Conservation (phyloP, 768 basidiomycete genomes). For the Stropharia rugosoannulata region DNA sequence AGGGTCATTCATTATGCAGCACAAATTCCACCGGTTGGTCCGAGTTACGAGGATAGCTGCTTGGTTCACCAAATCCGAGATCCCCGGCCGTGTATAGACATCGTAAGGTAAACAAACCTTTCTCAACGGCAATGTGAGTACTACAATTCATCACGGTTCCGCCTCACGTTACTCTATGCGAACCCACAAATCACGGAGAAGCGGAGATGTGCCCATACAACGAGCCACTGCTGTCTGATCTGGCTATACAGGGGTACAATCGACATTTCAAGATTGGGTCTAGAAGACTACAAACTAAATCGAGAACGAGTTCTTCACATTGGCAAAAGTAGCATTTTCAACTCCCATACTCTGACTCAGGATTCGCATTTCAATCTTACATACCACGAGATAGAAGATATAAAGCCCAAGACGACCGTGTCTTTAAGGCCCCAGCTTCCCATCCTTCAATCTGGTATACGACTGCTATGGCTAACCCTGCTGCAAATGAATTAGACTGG, state of each 20-base stretch:
- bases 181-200: conserved; percentile 1
- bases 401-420: not conserved
- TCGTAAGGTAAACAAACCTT: not conserved
- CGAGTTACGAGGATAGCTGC: conserved; percentile 14
- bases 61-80: conserved; percentile 14
- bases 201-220: not conserved
- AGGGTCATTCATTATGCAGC: too few species aligned
- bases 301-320: not conserved
- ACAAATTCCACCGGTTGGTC: conserved; percentile 4
- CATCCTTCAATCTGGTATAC: not conserved
- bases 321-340: not conserved
- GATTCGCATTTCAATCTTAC: not conserved
- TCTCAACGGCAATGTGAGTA: not conserved
- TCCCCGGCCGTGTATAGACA: conserved; percentile 8
- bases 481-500: conserved; percentile 7
- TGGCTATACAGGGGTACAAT: not conserved
- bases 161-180: not conserved
- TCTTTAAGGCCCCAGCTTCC: not conserved
- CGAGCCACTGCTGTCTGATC: not conserved
- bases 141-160: not conserved
- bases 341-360: not conserved
- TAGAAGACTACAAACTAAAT: not conserved
- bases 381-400: not conserved
- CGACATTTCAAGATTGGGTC: not conserved
- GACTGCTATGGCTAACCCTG: conserved; percentile 7